A percentile compares a stretch with the other conserved stretches of the same genome.
Conservation (phyloP, 495 filamentous ascomycete genomes). For the Hypoxylon lienhwacheense region DNA sequence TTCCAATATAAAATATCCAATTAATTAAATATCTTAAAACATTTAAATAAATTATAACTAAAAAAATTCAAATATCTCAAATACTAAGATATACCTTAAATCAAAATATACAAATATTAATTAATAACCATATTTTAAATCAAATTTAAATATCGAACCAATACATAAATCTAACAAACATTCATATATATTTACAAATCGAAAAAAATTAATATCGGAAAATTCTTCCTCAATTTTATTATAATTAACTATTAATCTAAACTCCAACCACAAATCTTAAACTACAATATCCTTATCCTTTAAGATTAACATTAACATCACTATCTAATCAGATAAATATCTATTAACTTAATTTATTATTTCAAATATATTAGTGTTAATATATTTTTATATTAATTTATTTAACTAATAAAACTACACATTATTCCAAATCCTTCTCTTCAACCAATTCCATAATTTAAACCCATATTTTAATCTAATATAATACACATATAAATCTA, state of each 20-base stretch:
- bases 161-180: not conserved
- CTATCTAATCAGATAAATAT: not conserved
- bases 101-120: not conserved
- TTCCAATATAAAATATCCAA: not conserved
- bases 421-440: not conserved
- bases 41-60: not conserved
- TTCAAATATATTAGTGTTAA: not conserved
- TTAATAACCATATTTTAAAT: not conserved
- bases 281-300: not conserved
- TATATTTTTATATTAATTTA: not conserved
- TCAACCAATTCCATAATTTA: not conserved
- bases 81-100: not conserved
- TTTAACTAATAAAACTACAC: not conserved
- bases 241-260: not conserved
- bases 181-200: not conserved
- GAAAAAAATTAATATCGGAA: not conserved
- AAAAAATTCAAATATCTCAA: not conserved
- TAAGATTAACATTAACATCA: not conserved
- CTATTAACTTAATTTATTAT: not conserved
- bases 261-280: not conserved
- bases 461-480: not conserved
- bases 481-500: not conserved
- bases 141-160: not conserved
- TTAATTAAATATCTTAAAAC: not conserved
- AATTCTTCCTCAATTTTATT: not conserved